A percentile compares a stretch with the other conserved stretches of the same genome.
Conservation (phyloP, 2,329 filamentous ascomycete species). For the Claviceps sp. region DNA sequence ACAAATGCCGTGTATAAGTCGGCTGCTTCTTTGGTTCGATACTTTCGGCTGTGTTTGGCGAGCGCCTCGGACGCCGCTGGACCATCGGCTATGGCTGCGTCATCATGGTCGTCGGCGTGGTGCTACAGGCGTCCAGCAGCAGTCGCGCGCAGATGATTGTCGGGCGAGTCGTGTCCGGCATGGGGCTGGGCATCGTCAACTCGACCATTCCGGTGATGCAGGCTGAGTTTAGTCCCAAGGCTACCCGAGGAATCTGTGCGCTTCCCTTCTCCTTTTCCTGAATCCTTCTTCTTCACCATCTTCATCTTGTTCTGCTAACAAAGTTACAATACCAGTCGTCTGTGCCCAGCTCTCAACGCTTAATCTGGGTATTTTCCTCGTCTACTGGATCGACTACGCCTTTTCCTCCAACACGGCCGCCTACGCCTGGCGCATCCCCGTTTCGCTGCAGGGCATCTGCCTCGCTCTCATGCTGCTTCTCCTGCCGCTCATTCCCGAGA, state of each 20-base stretch:
- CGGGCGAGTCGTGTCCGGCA: slow-evolving; percentile 31
- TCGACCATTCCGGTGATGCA: slow-evolving; percentile 20
- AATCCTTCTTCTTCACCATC: neutral
- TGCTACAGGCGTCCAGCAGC: slow-evolving; percentile 30
- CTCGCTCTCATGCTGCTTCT: slow-evolving; percentile 25
- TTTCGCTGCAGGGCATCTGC: slow-evolving; percentile 28
- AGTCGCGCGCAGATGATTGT: slow-evolving; percentile 30
- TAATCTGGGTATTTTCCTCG: slow-evolving; percentile 31
- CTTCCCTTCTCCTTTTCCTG: neutral
- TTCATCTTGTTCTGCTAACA: neutral
- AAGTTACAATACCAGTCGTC: slow-evolving; percentile 17
- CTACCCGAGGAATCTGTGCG: slow-evolving; percentile 21
- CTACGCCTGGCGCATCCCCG: slow-evolving; percentile 27
- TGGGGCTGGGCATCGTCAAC: neutral
- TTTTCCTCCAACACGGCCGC: slow-evolving; percentile 18
- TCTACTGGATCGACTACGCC: slow-evolving; percentile 33
- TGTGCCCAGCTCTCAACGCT: slow-evolving; percentile 34
- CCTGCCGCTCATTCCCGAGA: slow-evolving; percentile 26
- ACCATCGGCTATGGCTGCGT: slow-evolving; percentile 27
- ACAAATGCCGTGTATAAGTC: slow-evolving; percentile 7
- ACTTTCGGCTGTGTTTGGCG: slow-evolving; percentile 18
- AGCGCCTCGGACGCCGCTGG: slow-evolving; percentile 28
- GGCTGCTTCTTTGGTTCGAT: slow-evolving; percentile 18
- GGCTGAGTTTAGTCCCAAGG: slow-evolving; percentile 28
- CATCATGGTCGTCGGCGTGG: slow-evolving; percentile 31